A percentile compares a stretch with the other conserved stretches of the same genome.
Evolutionary conservation across 495 filamentous ascomycete genomes (phyloP).

Genomic region (Parmelia sp.): DNA sequence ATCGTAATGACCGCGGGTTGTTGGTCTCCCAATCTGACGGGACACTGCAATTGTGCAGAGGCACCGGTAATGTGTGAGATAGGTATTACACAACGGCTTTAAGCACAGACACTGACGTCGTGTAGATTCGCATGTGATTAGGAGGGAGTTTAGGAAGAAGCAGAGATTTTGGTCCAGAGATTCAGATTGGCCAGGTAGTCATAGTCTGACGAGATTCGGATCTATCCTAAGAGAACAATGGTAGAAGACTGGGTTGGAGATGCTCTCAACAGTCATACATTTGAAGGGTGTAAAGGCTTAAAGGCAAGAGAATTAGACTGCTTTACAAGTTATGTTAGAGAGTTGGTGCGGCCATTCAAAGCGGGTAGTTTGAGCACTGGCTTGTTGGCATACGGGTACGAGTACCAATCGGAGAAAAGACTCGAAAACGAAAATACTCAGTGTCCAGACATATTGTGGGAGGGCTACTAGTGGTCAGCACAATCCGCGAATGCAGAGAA

Average conservation of each 20-base stretch:
- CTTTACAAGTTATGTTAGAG: background rate
- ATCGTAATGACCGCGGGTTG: background rate
- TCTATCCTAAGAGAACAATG: background rate
- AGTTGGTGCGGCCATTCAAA: background rate
- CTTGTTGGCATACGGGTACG: background rate
- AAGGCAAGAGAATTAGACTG: background rate
- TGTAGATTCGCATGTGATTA: background rate
- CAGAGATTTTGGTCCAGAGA: background rate
- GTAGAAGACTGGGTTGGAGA: background rate
- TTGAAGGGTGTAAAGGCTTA: background rate
- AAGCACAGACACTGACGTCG: background rate
- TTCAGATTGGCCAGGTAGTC: background rate
- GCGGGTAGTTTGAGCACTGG: background rate
- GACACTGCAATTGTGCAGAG: background rate
- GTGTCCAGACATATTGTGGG: background rate
- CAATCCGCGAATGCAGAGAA: background rate
- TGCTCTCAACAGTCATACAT: background rate
- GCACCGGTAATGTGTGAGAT: background rate
- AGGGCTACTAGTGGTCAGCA: background rate
- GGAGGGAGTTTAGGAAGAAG: background rate
- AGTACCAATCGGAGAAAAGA: background rate
- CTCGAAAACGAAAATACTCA: background rate
- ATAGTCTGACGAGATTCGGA: background rate
- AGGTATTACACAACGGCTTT: background rate
- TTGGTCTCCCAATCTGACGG: background rate